Conservation (phyloP, 805 yeast genomes). For the Kregervanrija fluxuum region DNA sequence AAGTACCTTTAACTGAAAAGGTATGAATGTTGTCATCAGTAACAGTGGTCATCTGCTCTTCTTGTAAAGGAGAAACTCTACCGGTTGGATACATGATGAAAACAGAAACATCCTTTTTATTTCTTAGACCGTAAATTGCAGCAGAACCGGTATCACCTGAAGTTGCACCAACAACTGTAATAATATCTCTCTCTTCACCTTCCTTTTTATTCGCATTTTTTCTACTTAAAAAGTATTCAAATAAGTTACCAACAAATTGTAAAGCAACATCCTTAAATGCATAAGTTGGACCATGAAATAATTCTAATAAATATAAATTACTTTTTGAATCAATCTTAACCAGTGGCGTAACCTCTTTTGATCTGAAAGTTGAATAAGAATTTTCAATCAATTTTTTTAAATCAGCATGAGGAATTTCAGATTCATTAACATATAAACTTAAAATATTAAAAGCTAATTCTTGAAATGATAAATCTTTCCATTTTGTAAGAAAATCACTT, state of each 20-base stretch:
- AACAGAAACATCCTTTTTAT: conserved; percentile 95
- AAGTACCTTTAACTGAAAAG: conserved; percentile 89
- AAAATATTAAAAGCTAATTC: conserved; percentile 84
- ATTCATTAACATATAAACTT: conserved; percentile 64
- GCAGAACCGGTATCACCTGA: conserved; percentile 99
- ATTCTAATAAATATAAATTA: conserved; percentile 71
- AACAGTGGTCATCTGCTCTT: conserved; percentile 97
- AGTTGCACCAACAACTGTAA: conserved; percentile 98
- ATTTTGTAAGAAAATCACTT: conserved; percentile 46
- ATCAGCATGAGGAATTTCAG: conserved; percentile 69
- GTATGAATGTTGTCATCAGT: conserved; percentile 91
- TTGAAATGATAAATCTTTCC: conserved; percentile 74
- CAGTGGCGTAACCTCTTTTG: conserved; percentile 83
- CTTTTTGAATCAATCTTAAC: conserved; percentile 38
- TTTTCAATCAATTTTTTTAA: conserved; percentile 52
- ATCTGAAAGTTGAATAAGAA: conserved; percentile 88
- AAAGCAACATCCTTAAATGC: conserved; percentile 98
- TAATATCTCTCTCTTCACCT: conserved; percentile 55
- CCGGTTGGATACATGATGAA: conserved; percentile 96
- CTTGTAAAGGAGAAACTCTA: conserved; percentile 95
- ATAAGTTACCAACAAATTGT: conserved; percentile 94
- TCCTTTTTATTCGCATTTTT: conserved; percentile 48
- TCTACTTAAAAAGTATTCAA: conserved; percentile 83
- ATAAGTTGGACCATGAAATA: conserved; percentile 98
- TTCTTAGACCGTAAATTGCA: conserved; percentile 95